Evolutionary conservation across 176 grass and related monocot species (phyloP).

Genomic region (Dendrocalamus sinicus): DNA sequence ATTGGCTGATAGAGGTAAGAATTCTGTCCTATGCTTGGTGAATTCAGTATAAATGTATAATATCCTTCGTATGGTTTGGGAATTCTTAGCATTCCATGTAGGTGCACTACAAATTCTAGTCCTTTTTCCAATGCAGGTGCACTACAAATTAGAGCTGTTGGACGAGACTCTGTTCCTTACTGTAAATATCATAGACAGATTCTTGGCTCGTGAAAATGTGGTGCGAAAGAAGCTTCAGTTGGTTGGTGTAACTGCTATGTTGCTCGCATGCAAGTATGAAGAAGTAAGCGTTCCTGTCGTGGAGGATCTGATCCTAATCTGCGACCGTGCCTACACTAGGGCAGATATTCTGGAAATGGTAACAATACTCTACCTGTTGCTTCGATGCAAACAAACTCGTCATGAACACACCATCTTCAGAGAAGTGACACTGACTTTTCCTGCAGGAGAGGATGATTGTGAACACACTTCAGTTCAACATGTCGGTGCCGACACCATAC

Average conservation of each 20-base stretch:
- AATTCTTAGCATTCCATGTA: background rate
- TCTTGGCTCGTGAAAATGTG: conserved; percentile 62
- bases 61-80: background rate
- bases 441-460: conserved; percentile 77
- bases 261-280: conserved; percentile 94
- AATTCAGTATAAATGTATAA: background rate
- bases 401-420: background rate
- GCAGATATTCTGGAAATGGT: conserved; percentile 86
- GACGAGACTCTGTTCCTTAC: conserved; percentile 82
- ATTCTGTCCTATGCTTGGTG: background rate
- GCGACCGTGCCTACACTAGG: conserved; percentile 74
- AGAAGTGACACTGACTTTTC: conserved; percentile 34
- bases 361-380: conserved; percentile 24
- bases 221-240: conserved; percentile 90
- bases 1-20: conserved; percentile 89
- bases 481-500: conserved; percentile 90
- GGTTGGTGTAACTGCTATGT: conserved; percentile 84
- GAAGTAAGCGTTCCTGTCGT: conserved; percentile 74
- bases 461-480: conserved; percentile 72
- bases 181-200: conserved; percentile 85
- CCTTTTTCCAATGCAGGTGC: conserved; percentile 59
- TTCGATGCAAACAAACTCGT: background rate
- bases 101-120: too few species aligned
- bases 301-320: conserved; percentile 86
- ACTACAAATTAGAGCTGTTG: conserved; percentile 84